Evolutionary conservation across 805 yeast species (phyloP), one percentile per base, ranked within the genome.

Genomic region (Debaryomyces castellii): DNA sequence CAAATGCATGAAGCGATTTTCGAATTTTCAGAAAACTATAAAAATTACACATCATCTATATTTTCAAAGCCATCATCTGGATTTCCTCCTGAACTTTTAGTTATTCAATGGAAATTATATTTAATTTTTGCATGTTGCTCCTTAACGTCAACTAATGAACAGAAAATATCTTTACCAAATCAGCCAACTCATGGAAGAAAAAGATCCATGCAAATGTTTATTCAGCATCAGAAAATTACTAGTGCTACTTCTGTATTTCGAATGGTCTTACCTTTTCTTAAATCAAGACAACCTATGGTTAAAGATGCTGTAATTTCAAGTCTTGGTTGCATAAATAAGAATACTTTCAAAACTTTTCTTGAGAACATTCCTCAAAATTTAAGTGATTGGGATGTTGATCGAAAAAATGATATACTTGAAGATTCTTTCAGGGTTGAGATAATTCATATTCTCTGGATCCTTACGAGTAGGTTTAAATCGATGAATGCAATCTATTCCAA

Each of bases 121-220:
- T 67, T 94, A 56, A 86, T 92, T 38, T 94, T 90, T 46, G 97
- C 96, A 0, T 92, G 98, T 58, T 82, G 92, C 16, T 89, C 97
- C 0, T 66, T 94, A 51, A 94, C 99, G 0, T 81, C 95, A 0
- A 90, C 97, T 0, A 87, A 81, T 49, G 96, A 90, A 47, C 97
- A 90, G 59, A 82, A 87, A 53, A 65, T 89, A 4, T 69, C 77
- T 18, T 70, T 78, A 28, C 81, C 82, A 0, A 56, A 67, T 8
- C 71, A 70, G 9, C 76, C 78, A 39, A 72, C 80, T 5, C 95
- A 87, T 55, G 82, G 85, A 0, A 72, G 94, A 47, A 90, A 89
- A 56, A 84, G 79, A 55, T 83, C 92, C 1, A 83, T 86, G 54
- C 96, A 87, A 49, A 76, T 87, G 54, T 80, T 87, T 55, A 88